These are phyloP conservation scores for Hirsutella rhossiliensis DNA, from an alignment of 2,329 filamentous ascomycete species.

Conservation along the genomic window DNA sequence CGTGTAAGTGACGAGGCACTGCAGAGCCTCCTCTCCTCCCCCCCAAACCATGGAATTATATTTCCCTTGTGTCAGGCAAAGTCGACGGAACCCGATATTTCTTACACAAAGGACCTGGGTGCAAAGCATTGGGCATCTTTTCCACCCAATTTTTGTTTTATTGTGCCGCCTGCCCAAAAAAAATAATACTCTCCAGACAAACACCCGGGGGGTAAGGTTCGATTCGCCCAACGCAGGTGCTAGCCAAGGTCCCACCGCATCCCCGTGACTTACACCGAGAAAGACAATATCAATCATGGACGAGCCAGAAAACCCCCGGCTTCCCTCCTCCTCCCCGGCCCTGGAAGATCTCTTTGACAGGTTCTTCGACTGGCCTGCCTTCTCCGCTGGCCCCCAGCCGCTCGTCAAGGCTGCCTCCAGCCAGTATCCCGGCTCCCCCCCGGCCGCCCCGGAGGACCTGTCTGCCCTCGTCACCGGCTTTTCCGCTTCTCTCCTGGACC, in stretches of 20 bases:
- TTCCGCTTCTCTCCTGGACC: slow-evolving; percentile 18
- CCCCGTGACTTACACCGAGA: slow-evolving; percentile 25
- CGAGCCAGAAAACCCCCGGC: slow-evolving; percentile 23
- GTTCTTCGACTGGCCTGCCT: slow-evolving; percentile 25
- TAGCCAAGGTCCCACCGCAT: slow-evolving; percentile 29
- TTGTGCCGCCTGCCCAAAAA: slow-evolving; percentile 7
- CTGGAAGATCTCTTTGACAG: slow-evolving; percentile 21
- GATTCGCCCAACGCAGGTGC: slow-evolving; percentile 19
- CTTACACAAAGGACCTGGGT: slow-evolving; percentile 24
- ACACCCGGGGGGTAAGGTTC: slow-evolving; percentile 10
- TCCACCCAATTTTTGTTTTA: slow-evolving; percentile 20
- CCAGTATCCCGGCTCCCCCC: slow-evolving; percentile 14
- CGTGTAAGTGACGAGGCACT: slow-evolving; percentile 24
- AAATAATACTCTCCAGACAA: slow-evolving; percentile 12
- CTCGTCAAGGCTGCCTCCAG: slow-evolving; percentile 13
- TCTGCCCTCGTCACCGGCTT: slow-evolving; percentile 21
- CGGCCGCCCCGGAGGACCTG: slow-evolving; percentile 14
- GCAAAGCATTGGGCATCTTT: slow-evolving; percentile 23
- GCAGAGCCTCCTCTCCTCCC: slow-evolving; percentile 15
- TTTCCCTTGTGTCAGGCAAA: slow-evolving; percentile 24
- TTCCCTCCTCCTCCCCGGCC: slow-evolving; percentile 21
- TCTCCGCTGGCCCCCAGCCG: slow-evolving; percentile 19
- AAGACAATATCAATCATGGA: slow-evolving; percentile 20
- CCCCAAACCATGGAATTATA: slow-evolving; percentile 22
- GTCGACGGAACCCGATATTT: slow-evolving; percentile 24